phyloP scores from a whole-genome alignment of 805 yeast species.

The Sugiyamaella mastotermitis region DNA sequence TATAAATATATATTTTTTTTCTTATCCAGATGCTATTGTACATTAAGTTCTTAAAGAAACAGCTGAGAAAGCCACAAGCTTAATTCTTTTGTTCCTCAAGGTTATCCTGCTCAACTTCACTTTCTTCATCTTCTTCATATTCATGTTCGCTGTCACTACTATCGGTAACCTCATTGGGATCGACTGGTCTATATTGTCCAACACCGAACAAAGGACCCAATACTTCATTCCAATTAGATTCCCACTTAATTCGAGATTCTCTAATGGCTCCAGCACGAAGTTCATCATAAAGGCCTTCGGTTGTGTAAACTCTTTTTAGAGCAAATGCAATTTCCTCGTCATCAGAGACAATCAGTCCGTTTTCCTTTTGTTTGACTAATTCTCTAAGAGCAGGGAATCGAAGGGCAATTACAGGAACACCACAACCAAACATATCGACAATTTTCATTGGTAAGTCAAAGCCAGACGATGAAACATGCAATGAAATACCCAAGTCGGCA shows the following conservation, averaged over 20 bases:
- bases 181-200: constrained; percentile 30
- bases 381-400: constrained; percentile 74
- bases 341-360: constrained; percentile 57
- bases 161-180: no score
- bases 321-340: constrained; percentile 40
- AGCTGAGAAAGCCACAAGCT: no score
- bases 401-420: constrained; percentile 82
- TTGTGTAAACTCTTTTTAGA: constrained; percentile 30
- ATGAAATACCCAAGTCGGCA: constrained; percentile 84
- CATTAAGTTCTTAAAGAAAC: no score
- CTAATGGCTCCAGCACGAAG: constrained; percentile 62
- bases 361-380: constrained; percentile 58
- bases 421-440: constrained; percentile 93
- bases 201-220: constrained; percentile 39
- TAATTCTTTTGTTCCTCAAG: no score
- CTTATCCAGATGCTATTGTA: no score
- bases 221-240: constrained; percentile 58
- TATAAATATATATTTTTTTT: no score
- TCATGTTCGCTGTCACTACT: no score
- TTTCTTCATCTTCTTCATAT: no score
- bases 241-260: constrained; percentile 74
- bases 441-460: constrained; percentile 96
- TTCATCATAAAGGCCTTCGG: constrained; percentile 28
- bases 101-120: no score
- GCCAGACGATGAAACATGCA: constrained; percentile 90